Base-by-base conservation (phyloP, 495 filamentous ascomycete species). In the Venustampulla echinocandica region DNA sequence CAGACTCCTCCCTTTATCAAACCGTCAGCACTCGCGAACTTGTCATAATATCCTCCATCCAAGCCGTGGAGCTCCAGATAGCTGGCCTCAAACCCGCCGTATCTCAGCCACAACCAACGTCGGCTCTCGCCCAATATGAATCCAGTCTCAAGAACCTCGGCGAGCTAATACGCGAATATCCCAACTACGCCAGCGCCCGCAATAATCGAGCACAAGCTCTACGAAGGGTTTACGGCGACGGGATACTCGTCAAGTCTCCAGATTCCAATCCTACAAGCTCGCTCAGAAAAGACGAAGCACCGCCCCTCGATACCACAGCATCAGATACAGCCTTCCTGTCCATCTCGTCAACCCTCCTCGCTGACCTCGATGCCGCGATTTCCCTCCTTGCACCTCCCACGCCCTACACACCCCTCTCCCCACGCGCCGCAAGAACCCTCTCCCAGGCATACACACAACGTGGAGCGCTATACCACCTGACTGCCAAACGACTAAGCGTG, bases 181-280 rank as follows among this genome's bases (percentile, higher is more conserved):
- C 83, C 1, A 64, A 63, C 5, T 93, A 92, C 55, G 84, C 87
- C 1, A 80, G 80, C 36, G 83, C 77, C 0, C 76, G 79, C 50
- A 83, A 82, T 50, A 94, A 95, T 59, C 73, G 84, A 34, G 87
- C 85, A 3, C 87, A 92, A 52, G 74, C 79, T 11, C 53, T 78
- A 0, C 72, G 87, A 4, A 65, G 84, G 46, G 61, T 72, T 30
- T 71, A 71, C 24, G 76, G 76, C n/a, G 71, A 76, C 49, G 47
- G 57, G 1, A 63, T 75, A 7, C 37, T 58, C 1, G 46, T 58
- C 4, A 48, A 53, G 19, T 13, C 25, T 51, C 54, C 38, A 48
- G 63, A 28, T 34, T 24, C 7, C 27, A 30, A 21, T 6, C 2
- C 23, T 6, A 7, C 18, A 11, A 15, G 5, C 10, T n/a, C n/a